Conservation (phyloP, 2,329 filamentous ascomycete genomes). For the Celoporthe dispersa region DNA sequence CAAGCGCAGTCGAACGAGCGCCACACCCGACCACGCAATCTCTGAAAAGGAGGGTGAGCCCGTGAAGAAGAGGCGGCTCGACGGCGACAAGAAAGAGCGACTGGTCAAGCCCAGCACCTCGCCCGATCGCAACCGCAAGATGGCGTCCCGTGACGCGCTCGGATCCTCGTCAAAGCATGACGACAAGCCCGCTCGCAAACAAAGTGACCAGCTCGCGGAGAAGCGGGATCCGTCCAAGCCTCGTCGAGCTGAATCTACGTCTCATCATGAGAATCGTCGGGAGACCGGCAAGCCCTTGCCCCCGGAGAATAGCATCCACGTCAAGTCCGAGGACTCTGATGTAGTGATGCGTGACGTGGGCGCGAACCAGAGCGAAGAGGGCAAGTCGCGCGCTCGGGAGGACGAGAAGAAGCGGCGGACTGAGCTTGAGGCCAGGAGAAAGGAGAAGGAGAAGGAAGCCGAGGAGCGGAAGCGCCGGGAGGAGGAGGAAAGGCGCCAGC, state of each 20-base stretch:
- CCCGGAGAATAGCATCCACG: constrained; percentile 57
- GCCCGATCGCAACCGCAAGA: constrained; percentile 52
- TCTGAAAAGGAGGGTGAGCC: constrained; percentile 60
- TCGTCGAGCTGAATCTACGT: constrained; percentile 41
- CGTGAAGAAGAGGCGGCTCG: constrained; percentile 61
- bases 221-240: constrained; percentile 43
- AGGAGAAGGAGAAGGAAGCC: constrained; percentile 39
- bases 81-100: constrained; percentile 57
- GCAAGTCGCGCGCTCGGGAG: constrained; percentile 33
- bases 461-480: constrained; percentile 34
- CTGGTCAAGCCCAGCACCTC: constrained; percentile 48
- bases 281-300: constrained; percentile 47
- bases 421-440: constrained; percentile 36
- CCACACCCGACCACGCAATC: constrained; percentile 59
- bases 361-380: constrained; percentile 34
- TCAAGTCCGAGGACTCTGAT: constrained; percentile 62
- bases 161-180: constrained; percentile 32
- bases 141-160: constrained; percentile 45
- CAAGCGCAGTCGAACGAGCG: constrained; percentile 64
- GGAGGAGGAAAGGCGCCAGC: constrained; percentile 32
- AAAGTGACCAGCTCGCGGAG: constrained; percentile 48
- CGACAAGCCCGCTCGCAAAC: constrained; percentile 43
- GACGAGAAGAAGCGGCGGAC: constrained; percentile 38
- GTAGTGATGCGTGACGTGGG: constrained; percentile 59
- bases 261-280: constrained; percentile 46